Conservation (phyloP, 306 rosid genomes). For the Betula pendula region DNA sequence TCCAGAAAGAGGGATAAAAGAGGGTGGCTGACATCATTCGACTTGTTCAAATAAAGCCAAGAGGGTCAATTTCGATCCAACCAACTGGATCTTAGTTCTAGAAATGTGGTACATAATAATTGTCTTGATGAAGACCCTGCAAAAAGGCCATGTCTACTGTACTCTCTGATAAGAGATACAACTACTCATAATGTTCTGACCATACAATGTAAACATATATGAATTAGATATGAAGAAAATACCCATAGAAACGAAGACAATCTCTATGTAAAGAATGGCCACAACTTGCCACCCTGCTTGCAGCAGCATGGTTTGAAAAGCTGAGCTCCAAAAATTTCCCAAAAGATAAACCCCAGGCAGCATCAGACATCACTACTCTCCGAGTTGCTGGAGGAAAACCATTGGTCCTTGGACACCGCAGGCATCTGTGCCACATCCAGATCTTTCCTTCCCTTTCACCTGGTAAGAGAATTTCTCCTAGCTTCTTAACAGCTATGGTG, state of each 20-base stretch:
- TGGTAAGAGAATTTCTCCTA: constrained; percentile 66
- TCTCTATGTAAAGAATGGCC: constrained; percentile 99
- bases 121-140: constrained; percentile 20
- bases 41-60: constrained; percentile 19
- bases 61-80: neutral
- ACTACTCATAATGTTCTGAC: constrained; percentile 11
- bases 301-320: constrained; percentile 98
- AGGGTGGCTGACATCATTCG: constrained; percentile 12
- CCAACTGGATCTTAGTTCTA: constrained; percentile 18
- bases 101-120: neutral
- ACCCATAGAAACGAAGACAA: constrained; percentile 99
- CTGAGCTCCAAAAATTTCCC: constrained; percentile 99
- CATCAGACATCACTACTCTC: constrained; percentile 95
- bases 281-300: constrained; percentile 98
- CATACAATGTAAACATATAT: neutral
- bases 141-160: constrained; percentile 4
- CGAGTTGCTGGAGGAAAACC: constrained; percentile 97
- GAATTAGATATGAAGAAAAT: constrained; percentile 24
- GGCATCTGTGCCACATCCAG: constrained; percentile 99
- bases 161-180: neutral
- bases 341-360: constrained; percentile 99
- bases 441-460: constrained; percentile 96
- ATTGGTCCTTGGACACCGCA: constrained; percentile 80
- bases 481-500: constrained; percentile 88
- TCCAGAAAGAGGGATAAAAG: constrained; percentile 26